These are phyloP conservation scores for Nakaseomyces delphensis DNA, from an alignment of 1,139 yeast genomes.

Conservation along the genomic window DNA sequence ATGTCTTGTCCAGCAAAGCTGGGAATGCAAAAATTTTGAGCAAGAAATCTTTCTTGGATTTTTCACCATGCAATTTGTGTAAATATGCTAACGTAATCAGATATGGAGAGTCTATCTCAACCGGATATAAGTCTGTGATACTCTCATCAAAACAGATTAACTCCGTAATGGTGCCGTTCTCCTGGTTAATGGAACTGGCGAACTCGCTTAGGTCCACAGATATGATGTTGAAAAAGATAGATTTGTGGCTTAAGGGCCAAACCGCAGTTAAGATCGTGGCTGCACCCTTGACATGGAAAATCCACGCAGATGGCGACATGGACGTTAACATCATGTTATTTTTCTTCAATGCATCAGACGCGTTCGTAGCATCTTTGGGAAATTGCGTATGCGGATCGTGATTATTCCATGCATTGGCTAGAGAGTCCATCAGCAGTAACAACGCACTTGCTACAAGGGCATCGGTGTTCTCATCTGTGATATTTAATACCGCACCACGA, in stretches of 20 bases:
- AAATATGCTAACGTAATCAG: slow-evolving; percentile 77
- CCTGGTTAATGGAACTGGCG: slow-evolving; percentile 60
- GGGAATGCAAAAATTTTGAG: slow-evolving; percentile 89
- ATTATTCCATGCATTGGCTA: slow-evolving; percentile 63
- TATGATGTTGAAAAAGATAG: slow-evolving; percentile 63
- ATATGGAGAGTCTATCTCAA: slow-evolving; percentile 74
- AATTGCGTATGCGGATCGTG: slow-evolving; percentile 45
- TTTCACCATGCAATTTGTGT: slow-evolving; percentile 73
- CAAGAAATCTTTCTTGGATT: slow-evolving; percentile 78
- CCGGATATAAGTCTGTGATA: slow-evolving; percentile 78
- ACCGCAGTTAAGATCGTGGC: slow-evolving; percentile 92
- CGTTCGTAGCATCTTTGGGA: slow-evolving; percentile 10
- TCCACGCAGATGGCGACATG: slow-evolving; percentile 91
- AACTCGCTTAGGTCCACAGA: slow-evolving; percentile 69
- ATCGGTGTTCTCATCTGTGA: slow-evolving; percentile 78
- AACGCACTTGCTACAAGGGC: slow-evolving; percentile 89
- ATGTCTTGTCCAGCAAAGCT: slow-evolving; percentile 73
- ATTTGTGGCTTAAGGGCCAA: slow-evolving; percentile 84
- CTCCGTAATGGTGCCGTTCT: slow-evolving; percentile 40
- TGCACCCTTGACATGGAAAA: slow-evolving; percentile 93
- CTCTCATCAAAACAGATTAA: slow-evolving; percentile 81
- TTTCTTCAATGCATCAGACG: slow-evolving; percentile 14
- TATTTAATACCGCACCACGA: slow-evolving; percentile 77
- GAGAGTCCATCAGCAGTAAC: slow-evolving; percentile 79
- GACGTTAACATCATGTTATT: slow-evolving; percentile 11